Conservation (phyloP, 2,329 filamentous ascomycete genomes). For the Fusarium newnesense region DNA sequence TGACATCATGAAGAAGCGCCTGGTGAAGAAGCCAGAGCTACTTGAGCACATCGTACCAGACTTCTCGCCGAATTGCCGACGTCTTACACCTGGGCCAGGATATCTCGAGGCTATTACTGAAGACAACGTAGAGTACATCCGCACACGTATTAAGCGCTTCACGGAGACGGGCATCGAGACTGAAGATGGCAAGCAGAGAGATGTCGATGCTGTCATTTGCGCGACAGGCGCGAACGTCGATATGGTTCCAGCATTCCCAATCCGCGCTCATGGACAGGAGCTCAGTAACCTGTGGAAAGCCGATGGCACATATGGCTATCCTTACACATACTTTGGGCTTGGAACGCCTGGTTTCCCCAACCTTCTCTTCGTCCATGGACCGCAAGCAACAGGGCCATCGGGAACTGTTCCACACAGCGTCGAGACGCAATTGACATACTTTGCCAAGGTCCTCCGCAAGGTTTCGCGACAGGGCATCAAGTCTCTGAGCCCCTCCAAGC, state of each 20-base stretch:
- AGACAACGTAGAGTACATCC: constrained; percentile 71
- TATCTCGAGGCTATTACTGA: constrained; percentile 73
- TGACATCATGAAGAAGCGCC: constrained; percentile 62
- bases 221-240: constrained; percentile 74
- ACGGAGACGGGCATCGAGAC: constrained; percentile 70
- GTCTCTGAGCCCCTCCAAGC: constrained; percentile 65
- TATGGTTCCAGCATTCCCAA: constrained; percentile 68
- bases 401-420: constrained; percentile 75
- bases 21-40: constrained; percentile 65
- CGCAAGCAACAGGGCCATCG: constrained; percentile 67
- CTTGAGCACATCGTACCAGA: constrained; percentile 67
- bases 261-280: constrained; percentile 64
- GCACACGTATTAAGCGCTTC: constrained; percentile 66
- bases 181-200: constrained; percentile 63
- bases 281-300: constrained; percentile 66
- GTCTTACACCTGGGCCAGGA: constrained; percentile 72
- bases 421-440: constrained; percentile 73
- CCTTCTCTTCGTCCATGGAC: constrained; percentile 71
- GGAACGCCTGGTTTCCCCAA: constrained; percentile 75
- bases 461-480: constrained; percentile 72
- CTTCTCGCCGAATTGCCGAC: constrained; percentile 72
- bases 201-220: constrained; percentile 74
- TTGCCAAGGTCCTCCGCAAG: constrained; percentile 75
- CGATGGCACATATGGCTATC: constrained; percentile 67
- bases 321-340: constrained; percentile 74